Evolutionary conservation across 495 filamentous ascomycete species (phyloP).

Genomic region (Penicillium samsonianum): DNA sequence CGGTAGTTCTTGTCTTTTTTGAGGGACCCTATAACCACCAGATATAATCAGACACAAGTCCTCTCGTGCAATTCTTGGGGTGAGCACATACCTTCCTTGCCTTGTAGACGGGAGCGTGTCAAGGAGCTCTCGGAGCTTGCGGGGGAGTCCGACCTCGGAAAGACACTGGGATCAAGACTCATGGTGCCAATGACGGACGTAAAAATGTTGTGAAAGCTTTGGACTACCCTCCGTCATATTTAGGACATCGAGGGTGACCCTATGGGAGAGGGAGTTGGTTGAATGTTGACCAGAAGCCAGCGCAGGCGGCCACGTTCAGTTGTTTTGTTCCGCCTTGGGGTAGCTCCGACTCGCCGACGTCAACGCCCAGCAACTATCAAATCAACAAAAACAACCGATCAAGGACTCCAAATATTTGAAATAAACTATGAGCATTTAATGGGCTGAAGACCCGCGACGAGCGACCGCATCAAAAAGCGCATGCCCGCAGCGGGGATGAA

Average conservation of each 20-base stretch:
- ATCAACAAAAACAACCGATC: neutral
- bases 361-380: conserved; percentile 16
- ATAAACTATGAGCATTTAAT: conserved; percentile 21
- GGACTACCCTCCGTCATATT: conserved; percentile 43
- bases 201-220: conserved; percentile 25
- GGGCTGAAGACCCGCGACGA: conserved; percentile 22
- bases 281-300: conserved; percentile 26
- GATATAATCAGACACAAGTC: conserved; percentile 7
- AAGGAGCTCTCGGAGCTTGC: conserved; percentile 76
- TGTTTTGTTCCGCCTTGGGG: conserved; percentile 33
- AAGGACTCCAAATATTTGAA: neutral
- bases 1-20: conserved; percentile 90
- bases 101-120: conserved; percentile 57
- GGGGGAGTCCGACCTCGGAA: conserved; percentile 69
- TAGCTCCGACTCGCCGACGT: conserved; percentile 26
- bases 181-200: conserved; percentile 51
- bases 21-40: conserved; percentile 54
- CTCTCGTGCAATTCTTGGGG: neutral
- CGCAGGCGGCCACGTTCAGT: conserved; percentile 34
- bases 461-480: conserved; percentile 27
- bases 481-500: conserved; percentile 32
- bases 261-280: conserved; percentile 20
- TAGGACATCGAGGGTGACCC: conserved; percentile 29
- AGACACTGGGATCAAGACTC: conserved; percentile 68
- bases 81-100: conserved; percentile 50